A percentile compares a stretch with the other conserved stretches of the same genome.
phyloP scores from a whole-genome alignment of 306 rosid genomes.

The Myrica gale region DNA sequence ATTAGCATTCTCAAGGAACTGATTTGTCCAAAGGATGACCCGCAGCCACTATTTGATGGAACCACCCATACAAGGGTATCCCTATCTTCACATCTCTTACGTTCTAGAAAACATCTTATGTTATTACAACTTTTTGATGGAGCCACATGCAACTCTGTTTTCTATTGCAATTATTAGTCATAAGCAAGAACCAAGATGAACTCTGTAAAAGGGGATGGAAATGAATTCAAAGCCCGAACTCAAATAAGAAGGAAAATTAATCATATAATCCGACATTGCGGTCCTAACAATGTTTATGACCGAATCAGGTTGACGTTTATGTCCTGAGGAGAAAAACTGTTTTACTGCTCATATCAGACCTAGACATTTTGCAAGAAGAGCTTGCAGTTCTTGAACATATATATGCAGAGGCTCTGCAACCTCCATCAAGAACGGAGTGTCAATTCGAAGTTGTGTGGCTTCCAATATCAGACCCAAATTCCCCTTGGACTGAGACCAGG shows the following conservation, averaged over 20 bases:
- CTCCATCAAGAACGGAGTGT: background rate
- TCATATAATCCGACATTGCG: background rate
- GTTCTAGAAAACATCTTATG: background rate
- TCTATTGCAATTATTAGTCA: background rate
- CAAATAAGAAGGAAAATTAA: background rate
- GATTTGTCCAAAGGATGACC: slow-evolving; percentile 22
- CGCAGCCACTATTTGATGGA: slow-evolving; percentile 13
- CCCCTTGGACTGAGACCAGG: background rate
- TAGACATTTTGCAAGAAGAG: slow-evolving; percentile 24
- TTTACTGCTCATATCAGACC: slow-evolving; percentile 26
- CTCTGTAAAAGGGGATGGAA: background rate
- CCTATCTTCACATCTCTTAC: background rate
- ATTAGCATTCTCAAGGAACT: slow-evolving; percentile 15
- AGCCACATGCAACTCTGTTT: background rate
- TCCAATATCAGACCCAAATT: slow-evolving; percentile 8
- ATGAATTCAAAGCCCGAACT: background rate
- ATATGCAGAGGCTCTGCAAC: slow-evolving; percentile 4
- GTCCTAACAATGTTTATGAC: slow-evolving; percentile 1
- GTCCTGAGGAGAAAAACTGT: slow-evolving; percentile 18
- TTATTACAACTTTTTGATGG: background rate
- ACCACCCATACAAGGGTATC: slow-evolving; percentile 14
- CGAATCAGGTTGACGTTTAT: slow-evolving; percentile 13
- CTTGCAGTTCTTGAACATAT: slow-evolving; percentile 14
- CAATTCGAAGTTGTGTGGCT: slow-evolving; percentile 27
- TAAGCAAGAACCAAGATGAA: background rate